Conservation (phyloP, 345 rosid species). For the Eucalyptus brandiana region DNA sequence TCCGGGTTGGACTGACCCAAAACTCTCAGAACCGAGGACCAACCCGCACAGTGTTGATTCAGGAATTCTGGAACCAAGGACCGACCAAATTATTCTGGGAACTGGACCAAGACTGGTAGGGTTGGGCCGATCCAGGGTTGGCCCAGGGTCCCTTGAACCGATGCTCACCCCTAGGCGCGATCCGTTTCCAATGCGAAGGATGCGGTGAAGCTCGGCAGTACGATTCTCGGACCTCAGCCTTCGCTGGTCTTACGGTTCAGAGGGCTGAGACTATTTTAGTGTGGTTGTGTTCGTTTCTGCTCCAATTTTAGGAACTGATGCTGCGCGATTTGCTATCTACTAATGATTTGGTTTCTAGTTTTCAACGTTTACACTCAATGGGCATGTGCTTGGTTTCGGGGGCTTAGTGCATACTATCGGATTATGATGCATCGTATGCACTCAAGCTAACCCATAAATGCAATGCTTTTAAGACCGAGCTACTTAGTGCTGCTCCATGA, state of each 20-base stretch:
- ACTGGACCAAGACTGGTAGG: rapidly evolving
- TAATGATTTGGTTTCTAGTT: not conserved
- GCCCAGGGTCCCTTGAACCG: too few relatives aligned
- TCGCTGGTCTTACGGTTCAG: too few relatives aligned
- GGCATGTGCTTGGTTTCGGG: not conserved
- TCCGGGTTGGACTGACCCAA: rapidly evolving
- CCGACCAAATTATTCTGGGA: too few relatives aligned
- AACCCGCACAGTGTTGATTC: too few relatives aligned
- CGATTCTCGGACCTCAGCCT: not conserved
- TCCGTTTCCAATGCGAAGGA: conserved; percentile 26
- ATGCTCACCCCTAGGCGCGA: not conserved
- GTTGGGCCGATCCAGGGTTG: too few relatives aligned
- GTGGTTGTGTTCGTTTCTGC: not conserved
- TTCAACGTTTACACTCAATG: not conserved
- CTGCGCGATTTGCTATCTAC: not conserved
- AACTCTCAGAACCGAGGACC: too few relatives aligned
- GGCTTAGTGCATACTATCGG: not conserved
- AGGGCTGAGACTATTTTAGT: not conserved
- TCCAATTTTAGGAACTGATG: not conserved
- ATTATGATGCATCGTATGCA: not conserved
- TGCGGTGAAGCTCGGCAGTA: conserved; percentile 39
- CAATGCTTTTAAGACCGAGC: too few relatives aligned
- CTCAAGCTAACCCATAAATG: too few relatives aligned
- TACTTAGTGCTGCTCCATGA: too few relatives aligned
- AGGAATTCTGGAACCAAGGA: too few relatives aligned